These are phyloP conservation scores for Byssothecium circinans DNA, from an alignment of 2,329 filamentous ascomycete species.

Conservation along the genomic window DNA sequence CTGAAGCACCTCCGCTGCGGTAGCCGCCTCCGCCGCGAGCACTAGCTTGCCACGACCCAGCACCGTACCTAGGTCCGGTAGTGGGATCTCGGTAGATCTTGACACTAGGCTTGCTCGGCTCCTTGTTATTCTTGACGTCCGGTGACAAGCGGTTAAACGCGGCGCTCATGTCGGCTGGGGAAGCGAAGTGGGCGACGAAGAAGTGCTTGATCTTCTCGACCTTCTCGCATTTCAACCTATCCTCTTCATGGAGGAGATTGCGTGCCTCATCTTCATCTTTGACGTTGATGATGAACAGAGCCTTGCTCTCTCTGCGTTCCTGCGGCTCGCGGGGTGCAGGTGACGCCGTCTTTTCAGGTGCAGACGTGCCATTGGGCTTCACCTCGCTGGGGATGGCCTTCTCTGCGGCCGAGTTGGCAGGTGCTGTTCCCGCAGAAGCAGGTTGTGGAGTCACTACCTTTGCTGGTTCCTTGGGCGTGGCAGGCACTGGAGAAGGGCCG, in stretches of 20 bases:
- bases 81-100: constrained; percentile 77
- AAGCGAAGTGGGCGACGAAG: constrained; percentile 85
- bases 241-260: constrained; percentile 79
- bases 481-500: constrained; percentile 46
- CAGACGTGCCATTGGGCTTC: constrained; percentile 54
- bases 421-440: constrained; percentile 36
- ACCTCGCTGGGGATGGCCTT: constrained; percentile 47
- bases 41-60: constrained; percentile 64
- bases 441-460: constrained; percentile 57
- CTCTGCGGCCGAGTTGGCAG: constrained; percentile 40
- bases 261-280: constrained; percentile 80
- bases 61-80: constrained; percentile 51
- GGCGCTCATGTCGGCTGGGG: constrained; percentile 74
- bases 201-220: constrained; percentile 73
- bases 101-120: constrained; percentile 78
- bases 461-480: constrained; percentile 47
- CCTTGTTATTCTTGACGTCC: constrained; percentile 73
- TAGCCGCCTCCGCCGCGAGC: constrained; percentile 71
- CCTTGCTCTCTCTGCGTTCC: constrained; percentile 67
- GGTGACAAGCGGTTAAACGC: constrained; percentile 74
- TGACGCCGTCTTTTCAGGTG: constrained; percentile 43
- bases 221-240: constrained; percentile 74
- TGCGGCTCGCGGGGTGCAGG: constrained; percentile 56
- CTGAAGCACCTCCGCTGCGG: constrained; percentile 76
- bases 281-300: constrained; percentile 86